Base-by-base conservation (phyloP, 768 basidiomycete genomes). In the Multifurca ochricompacta region DNA sequence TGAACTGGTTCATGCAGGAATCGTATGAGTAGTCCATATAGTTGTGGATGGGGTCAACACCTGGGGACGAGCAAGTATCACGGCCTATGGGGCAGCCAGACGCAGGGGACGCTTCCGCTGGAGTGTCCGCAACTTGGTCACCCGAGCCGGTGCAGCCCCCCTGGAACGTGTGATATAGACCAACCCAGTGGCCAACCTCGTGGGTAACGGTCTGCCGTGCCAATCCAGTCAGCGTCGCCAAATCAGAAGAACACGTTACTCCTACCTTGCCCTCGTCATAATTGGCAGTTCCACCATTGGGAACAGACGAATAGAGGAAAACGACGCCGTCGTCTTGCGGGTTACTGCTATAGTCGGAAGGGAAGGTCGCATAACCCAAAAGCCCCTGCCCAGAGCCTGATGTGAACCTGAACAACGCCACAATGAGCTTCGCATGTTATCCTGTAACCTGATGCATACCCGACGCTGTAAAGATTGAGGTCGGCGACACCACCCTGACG, bases 141-240 rank as follows among this genome's bases (percentile, higher is more conserved):
- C 76, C 77, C 30, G 60, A 53, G 37, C 59, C 51, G 45, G 36
- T 42, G 68, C 73, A 77, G 19, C 75, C 74, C 37, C 76, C 76
- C 62, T 81, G 75, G 75, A 79, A 80, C 23, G 79, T 78, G 68
- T 80, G 78, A 67, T 73, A 80, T 23, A 80, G 71, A 21, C 80
- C 79, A 51, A 79, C 68, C 79, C 79, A 82, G 67, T 81, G 79
- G n/a, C 79, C 78, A 42, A 72, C 74, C 64, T 82, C 80, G 62
- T 82, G 80, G 16, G 75, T 78, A 55, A 77, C 61, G 41, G 76
- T 81, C 65, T 74, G 54, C 4, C 27, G 31, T 8, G 18, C 0
- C 14, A 18, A 41, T 30, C 51, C 14, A 21, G 23, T 46, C 7
- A 21, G 21, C n/a, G 27, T 34, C 13, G 18, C 25, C 13, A 14